A percentile compares a stretch with the other conserved stretches of the same genome.
phyloP scores from a whole-genome alignment of 2,329 filamentous ascomycete genomes.

The Colletotrichum paranaense region DNA sequence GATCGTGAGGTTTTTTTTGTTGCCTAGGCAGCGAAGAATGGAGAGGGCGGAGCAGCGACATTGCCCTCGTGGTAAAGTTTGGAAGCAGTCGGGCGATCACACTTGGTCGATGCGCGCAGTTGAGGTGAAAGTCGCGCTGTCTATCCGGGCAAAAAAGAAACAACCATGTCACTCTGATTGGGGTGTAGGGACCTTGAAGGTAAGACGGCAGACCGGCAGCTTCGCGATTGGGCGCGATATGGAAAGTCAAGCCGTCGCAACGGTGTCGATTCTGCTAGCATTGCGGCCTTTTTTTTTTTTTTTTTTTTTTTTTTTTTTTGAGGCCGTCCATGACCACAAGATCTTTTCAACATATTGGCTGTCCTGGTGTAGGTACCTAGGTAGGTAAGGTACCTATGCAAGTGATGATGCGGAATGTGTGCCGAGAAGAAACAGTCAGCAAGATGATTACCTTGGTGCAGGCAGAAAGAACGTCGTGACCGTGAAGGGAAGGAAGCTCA shows the following conservation, averaged over 20 bases:
- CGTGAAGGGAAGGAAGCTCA: neutral
- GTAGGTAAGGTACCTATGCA: neutral
- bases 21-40: constrained; percentile 28
- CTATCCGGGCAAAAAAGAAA: constrained; percentile 16
- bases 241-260: constrained; percentile 17
- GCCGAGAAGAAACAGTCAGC: neutral
- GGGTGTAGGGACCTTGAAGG: neutral
- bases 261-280: constrained; percentile 1
- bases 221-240: constrained; percentile 8
- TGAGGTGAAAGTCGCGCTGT: constrained; percentile 1
- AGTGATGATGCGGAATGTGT: neutral
- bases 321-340: constrained; percentile 20
- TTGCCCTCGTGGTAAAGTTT: neutral
- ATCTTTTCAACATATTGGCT: neutral
- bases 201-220: neutral
- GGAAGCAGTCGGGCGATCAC: neutral
- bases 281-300: constrained; percentile 4
- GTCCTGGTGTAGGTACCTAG: neutral
- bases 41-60: constrained; percentile 17
- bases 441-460: neutral
- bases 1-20: constrained; percentile 3
- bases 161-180: neutral
- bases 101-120: neutral
- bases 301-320: constrained; percentile 5
- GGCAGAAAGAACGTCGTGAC: neutral